Percentiles rank a stretch among this genome's conserved stretches.
Evolutionary conservation across 306 rosid genomes (phyloP).

Genomic region (Pachyrhizus erosus): DNA sequence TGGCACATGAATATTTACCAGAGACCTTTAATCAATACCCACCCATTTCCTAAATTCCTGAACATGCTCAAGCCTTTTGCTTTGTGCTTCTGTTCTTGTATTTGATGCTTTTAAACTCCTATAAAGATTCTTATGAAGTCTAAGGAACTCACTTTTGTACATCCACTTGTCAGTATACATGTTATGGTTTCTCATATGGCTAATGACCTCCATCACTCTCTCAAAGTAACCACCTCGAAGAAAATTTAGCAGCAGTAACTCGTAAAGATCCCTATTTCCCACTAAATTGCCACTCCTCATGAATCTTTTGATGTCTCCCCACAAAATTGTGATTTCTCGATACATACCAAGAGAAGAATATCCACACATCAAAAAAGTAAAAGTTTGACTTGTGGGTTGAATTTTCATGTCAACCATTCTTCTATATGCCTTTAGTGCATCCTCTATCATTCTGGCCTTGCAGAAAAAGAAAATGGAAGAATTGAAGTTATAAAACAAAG

Average conservation of each 20-base stretch:
- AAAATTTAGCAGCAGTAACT: slow-evolving; percentile 71
- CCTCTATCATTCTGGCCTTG: slow-evolving; percentile 87
- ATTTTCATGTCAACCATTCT: slow-evolving; percentile 68
- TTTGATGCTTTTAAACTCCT: slow-evolving; percentile 68
- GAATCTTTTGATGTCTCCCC: slow-evolving; percentile 92
- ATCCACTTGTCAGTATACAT: slow-evolving; percentile 74
- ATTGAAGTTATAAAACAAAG: slow-evolving; percentile 63
- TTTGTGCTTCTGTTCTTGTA: slow-evolving; percentile 79
- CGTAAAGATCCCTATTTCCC: slow-evolving; percentile 67
- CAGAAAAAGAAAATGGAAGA: slow-evolving; percentile 80
- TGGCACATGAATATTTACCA: slow-evolving; percentile 2
- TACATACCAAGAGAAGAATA: slow-evolving; percentile 78
- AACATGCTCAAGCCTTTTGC: slow-evolving; percentile 71
- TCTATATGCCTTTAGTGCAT: slow-evolving; percentile 71
- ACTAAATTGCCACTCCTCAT: slow-evolving; percentile 50
- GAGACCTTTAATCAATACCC: slow-evolving; percentile 51
- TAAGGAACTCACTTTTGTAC: slow-evolving; percentile 78
- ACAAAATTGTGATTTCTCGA: slow-evolving; percentile 71
- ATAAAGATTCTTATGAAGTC: slow-evolving; percentile 79
- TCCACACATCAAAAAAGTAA: slow-evolving; percentile 54
- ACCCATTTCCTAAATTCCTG: slow-evolving; percentile 76
- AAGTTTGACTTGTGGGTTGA: slow-evolving; percentile 68
- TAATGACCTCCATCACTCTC: slow-evolving; percentile 85
- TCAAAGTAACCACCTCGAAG: slow-evolving; percentile 91
- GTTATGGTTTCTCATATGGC: slow-evolving; percentile 61